These are phyloP conservation scores for Triticum urartu DNA, from an alignment of 176 grass and related monocot genomes.

Conservation along the genomic window DNA sequence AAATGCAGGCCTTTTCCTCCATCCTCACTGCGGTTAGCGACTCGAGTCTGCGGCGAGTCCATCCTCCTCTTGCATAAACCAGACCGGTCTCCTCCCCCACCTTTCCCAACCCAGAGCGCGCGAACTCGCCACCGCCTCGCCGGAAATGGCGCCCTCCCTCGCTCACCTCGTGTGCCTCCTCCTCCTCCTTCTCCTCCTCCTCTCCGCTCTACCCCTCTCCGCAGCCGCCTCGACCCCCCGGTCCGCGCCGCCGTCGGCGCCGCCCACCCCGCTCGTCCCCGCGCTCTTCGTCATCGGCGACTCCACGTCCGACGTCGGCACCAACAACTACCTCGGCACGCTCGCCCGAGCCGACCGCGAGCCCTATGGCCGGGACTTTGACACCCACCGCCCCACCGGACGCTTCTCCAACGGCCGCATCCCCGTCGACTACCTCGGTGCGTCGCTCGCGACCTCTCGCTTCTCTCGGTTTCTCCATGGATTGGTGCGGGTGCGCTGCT, in stretches of 20 bases:
- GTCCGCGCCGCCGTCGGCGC: neutral
- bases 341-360: conserved; percentile 63
- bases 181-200: conserved; percentile 3
- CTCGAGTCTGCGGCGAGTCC: neutral
- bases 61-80: neutral
- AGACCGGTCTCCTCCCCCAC: neutral
- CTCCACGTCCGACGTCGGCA: conserved; percentile 79
- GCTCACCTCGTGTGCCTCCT: neutral
- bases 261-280: conserved; percentile 44
- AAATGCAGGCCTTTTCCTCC: too few species aligned
- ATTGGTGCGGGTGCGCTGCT: neutral
- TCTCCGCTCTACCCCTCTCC: neutral
- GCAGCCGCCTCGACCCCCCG: neutral
- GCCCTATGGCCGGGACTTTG: conserved; percentile 73
- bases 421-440: conserved; percentile 80
- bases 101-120: conserved; percentile 17
- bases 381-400: conserved; percentile 68
- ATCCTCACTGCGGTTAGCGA: neutral
- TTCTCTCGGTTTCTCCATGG: neutral
- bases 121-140: conserved; percentile 17
- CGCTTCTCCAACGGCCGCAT: conserved; percentile 89
- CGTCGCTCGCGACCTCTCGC: neutral
- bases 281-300: conserved; percentile 79
- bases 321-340: conserved; percentile 84
- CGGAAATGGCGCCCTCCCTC: conserved; percentile 33